Base-by-base conservation (phyloP, 2,329 filamentous ascomycete genomes). In the Nemania sp. region DNA sequence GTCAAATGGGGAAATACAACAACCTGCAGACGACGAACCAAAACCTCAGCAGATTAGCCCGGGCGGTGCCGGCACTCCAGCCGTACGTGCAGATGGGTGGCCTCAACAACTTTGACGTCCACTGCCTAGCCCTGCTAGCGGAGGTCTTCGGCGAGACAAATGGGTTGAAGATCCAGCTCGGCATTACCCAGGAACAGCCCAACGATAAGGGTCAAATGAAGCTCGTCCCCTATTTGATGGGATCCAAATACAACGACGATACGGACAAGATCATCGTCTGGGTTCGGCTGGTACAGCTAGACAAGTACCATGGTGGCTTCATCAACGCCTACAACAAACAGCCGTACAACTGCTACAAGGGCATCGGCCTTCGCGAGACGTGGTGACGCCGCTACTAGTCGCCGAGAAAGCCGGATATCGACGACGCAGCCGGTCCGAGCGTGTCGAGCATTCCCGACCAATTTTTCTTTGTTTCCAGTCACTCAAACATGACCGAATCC, bases 231-330 rank as follows among this genome's bases (percentile, higher is more conserved):
- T 57, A 13, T 15, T 20, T 65, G 15, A 46, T 60, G 12, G 58
- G 58, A 13, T 58, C 52, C 20, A 46, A 42, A 29, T 50, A 62
- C 35, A 25, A 62, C 11, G 5, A 34, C 4, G 47, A 11, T 20
- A 4, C 34, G n/a, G 39, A 62, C 29, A 65, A 49, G 34, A n/a
- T 21, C 4, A 32, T 64, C 18, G n/a, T 65, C 47, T 65, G 64
- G 64, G 15, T 65, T 20, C 55, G 53, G 9, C 2, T 64, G 6
- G 20, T 9, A 5, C 3, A 35, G 1, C 3, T n/a, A 9, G n/a
- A 21, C 15, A 39, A 25, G 17, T 51, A 29, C 21, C 2, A 11
- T 2, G 15, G 11, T 4, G 9, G 7, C n/a, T n/a, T 51, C 15
- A 1, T 9, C 2, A 63, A 60, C n/a, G 40, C 39, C 15, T 63